These are phyloP conservation scores for Hordeum vulgare DNA, from an alignment of 176 grass and related monocot genomes.

Conservation along the genomic window DNA sequence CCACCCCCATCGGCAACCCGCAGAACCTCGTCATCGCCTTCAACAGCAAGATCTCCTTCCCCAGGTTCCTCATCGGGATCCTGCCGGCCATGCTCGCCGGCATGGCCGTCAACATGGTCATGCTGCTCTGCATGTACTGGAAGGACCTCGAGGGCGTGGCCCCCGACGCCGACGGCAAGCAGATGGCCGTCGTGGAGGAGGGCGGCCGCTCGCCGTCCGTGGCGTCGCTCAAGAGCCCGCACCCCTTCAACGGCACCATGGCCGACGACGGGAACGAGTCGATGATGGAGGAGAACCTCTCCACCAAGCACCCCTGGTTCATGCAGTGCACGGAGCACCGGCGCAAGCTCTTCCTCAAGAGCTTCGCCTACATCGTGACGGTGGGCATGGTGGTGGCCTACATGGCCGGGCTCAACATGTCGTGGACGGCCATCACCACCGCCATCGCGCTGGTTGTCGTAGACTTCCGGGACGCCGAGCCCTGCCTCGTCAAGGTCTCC, in stretches of 20 bases:
- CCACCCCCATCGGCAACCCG: slow-evolving; percentile 93
- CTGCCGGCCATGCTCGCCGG: slow-evolving; percentile 73
- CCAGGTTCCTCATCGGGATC: slow-evolving; percentile 67
- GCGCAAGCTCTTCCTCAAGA: slow-evolving; percentile 49
- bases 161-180: background rate
- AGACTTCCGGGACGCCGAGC: slow-evolving; percentile 68
- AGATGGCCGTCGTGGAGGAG: slow-evolving; percentile 30
- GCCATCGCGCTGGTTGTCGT: slow-evolving; percentile 57
- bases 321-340: slow-evolving; percentile 50
- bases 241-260: background rate
- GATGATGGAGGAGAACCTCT: slow-evolving; percentile 39
- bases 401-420: slow-evolving; percentile 70
- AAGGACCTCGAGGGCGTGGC: slow-evolving; percentile 35
- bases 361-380: slow-evolving; percentile 65
- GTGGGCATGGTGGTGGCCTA: slow-evolving; percentile 55
- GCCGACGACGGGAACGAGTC: background rate
- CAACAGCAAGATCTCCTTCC: slow-evolving; percentile 76
- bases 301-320: slow-evolving; percentile 38
- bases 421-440: slow-evolving; percentile 63
- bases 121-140: slow-evolving; percentile 79
- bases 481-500: slow-evolving; percentile 54
- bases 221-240: slow-evolving; percentile 19
- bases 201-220: slow-evolving; percentile 3
- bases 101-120: slow-evolving; percentile 60
- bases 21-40: slow-evolving; percentile 93